Evolutionary conservation across 2,329 filamentous ascomycete genomes (phyloP), one percentile per base, ranked within the genome.

Genomic region (Exophiala sp.): DNA sequence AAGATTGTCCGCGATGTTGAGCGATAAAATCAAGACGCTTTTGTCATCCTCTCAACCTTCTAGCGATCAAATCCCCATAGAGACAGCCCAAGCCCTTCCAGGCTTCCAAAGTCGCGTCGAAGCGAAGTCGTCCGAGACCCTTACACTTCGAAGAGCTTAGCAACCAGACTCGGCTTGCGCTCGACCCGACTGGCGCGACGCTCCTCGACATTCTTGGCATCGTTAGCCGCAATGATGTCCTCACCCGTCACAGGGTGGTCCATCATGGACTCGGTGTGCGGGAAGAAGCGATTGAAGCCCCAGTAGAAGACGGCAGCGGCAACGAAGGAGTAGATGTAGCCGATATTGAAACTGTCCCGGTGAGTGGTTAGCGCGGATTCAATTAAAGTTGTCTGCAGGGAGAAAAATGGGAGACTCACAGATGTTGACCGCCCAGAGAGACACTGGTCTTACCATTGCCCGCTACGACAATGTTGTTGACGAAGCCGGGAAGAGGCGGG

Each of bases 401-500:
- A 13, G 39, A 37, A 27, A 27, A 27, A 27, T 5, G 21, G 21
- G 23, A 16, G 34, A 43, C 46, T 47, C 21, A 53, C 48, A 58
- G 40, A 16, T 52, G 50, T 42, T 56, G 56, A 40, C 56, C 56
- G 30, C 56, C 56, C 1, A 52, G 14, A 35, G 56, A 56, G 27
- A 58, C 42, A n/a, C 47, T 38, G 16, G 53, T 58, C 37, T 35
- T 56, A 37, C 44, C 46, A 42, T 41, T 10, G 22, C 56, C 56
- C 2, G 56, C 53, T 13, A 38, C 24, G 24, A 5, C 24, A 27
- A 10, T 27, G 24, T 5, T 10, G 24, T 27, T 27, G 24, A 27
- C 24, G 39, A 59, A 59, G 32, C 56, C 83, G 79, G 0, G 80
- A 74, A 4, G 75, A 63, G 53, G 47, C 30, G 51, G 54, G 29